These are phyloP conservation scores for Colletotrichum lindemuthianum DNA, from an alignment of 2,329 filamentous ascomycete species.

Conservation along the genomic window DNA sequence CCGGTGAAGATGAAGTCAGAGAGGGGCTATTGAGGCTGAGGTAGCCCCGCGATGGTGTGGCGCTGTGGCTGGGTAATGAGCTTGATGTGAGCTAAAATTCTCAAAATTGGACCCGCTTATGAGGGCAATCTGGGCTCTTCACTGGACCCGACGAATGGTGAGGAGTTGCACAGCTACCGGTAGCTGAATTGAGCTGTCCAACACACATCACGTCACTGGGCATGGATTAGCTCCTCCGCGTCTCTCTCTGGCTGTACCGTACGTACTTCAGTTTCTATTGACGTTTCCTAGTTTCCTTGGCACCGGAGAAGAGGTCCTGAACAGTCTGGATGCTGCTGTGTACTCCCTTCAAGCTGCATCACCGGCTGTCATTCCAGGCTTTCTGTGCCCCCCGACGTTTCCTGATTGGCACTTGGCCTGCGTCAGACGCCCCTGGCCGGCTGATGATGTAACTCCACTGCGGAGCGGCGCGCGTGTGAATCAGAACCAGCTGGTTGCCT, in stretches of 20 bases:
- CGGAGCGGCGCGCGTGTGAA: constrained; percentile 5
- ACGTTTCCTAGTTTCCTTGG: constrained; percentile 30
- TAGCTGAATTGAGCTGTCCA: too few relatives aligned
- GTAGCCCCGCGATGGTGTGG: constrained; percentile 13
- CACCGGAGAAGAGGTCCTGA: background rate
- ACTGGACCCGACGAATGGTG: too few relatives aligned
- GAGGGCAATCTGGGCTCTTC: constrained; percentile 6
- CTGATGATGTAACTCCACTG: constrained; percentile 34
- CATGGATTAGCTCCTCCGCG: constrained; percentile 22
- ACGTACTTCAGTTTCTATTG: background rate
- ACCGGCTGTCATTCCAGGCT: constrained; percentile 7
- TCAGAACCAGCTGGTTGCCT: background rate
- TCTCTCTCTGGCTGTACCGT: constrained; percentile 20
- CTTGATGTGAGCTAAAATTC: background rate
- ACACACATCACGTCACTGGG: constrained; percentile 32
- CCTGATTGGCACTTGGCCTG: constrained; percentile 33
- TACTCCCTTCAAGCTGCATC: background rate
- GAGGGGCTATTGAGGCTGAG: background rate
- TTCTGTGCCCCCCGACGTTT: constrained; percentile 1
- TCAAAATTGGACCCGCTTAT: background rate
- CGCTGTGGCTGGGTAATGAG: constrained; percentile 13
- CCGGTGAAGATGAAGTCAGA: constrained; percentile 13
- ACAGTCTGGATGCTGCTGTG: background rate
- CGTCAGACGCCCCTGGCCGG: constrained; percentile 32
- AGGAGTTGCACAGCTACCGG: background rate